Evolutionary conservation across 352 stramenopile genomes (phyloP).

Genomic region (Phytophthora ramorum): DNA sequence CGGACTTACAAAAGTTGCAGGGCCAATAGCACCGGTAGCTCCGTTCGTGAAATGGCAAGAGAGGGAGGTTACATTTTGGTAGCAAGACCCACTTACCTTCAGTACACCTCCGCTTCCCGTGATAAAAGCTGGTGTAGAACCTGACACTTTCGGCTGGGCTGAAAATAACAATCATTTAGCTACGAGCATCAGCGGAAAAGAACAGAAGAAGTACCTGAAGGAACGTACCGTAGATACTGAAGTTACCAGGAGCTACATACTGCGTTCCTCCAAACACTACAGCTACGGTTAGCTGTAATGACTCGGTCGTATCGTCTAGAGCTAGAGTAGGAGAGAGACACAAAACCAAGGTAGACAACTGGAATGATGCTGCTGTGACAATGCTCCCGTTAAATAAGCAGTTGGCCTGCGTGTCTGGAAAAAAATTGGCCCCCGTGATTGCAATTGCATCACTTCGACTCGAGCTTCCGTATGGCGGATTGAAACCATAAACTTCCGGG

Average conservation of each 20-base stretch:
- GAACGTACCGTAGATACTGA: constrained; percentile 36
- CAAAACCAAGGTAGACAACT: constrained; percentile 32
- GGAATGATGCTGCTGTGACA: constrained; percentile 29
- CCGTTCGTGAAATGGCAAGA: constrained; percentile 42
- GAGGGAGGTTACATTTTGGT: constrained; percentile 36
- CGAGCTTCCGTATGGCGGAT: constrained; percentile 32
- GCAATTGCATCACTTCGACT: constrained; percentile 32
- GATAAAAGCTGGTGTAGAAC: constrained; percentile 36
- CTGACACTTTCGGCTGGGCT: constrained; percentile 38
- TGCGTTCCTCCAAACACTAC: constrained; percentile 35
- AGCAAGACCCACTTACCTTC: constrained; percentile 37
- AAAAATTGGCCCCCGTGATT: constrained; percentile 48
- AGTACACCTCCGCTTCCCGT: constrained; percentile 34
- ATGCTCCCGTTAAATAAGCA: constrained; percentile 55
- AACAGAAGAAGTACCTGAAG: not conserved
- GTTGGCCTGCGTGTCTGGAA: constrained; percentile 22
- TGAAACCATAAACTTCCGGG: constrained; percentile 38
- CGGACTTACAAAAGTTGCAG: constrained; percentile 32
- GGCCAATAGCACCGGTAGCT: not conserved
- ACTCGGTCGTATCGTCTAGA: not conserved
- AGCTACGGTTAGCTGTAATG: constrained; percentile 24
- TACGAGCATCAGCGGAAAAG: not conserved
- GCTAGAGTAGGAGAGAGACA: constrained; percentile 40
- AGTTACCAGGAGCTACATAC: constrained; percentile 30
- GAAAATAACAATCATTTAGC: not conserved